Conservation (phyloP, 1,284 basidiomycete species). For the Irpex lacteus region DNA sequence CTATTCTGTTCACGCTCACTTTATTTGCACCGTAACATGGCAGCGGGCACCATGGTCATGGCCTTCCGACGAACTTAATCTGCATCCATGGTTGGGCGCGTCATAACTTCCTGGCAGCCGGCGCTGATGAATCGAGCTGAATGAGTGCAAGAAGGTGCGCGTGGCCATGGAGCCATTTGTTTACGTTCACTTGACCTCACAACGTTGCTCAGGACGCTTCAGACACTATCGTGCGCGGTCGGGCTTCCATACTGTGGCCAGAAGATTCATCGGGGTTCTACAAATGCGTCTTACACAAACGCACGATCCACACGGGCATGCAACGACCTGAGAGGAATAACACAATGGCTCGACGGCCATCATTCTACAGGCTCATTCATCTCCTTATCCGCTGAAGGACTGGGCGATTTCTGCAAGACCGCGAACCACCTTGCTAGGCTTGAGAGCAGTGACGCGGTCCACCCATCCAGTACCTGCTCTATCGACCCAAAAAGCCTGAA, state of each 20-base stretch:
- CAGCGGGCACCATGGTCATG: no score
- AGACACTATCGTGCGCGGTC: not conserved
- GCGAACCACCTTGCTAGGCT: constrained; percentile 20
- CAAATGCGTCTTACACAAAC: no score
- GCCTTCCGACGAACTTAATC: no score
- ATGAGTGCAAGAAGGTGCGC: not conserved
- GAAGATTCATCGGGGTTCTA: not conserved
- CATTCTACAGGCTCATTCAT: not conserved
- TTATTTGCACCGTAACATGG: no score
- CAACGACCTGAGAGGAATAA: no score
- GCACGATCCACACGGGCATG: no score
- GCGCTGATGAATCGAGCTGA: not conserved
- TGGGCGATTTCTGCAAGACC: constrained; percentile 19
- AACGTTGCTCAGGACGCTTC: not conserved
- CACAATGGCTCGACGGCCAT: no score
- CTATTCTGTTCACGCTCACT: no score
- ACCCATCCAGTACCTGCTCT: constrained; percentile 27
- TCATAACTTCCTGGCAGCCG: not conserved
- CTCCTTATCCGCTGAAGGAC: not conserved
- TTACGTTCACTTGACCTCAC: not conserved
- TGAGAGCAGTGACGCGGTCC: constrained; percentile 18
- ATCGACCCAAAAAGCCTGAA: constrained; percentile 33
- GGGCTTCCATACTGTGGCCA: not conserved
- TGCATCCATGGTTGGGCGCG: not conserved
- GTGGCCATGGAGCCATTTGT: not conserved